Base-by-base conservation (phyloP, 192 early-diverging fungal genomes). In the Backusella tuberculispora region DNA sequence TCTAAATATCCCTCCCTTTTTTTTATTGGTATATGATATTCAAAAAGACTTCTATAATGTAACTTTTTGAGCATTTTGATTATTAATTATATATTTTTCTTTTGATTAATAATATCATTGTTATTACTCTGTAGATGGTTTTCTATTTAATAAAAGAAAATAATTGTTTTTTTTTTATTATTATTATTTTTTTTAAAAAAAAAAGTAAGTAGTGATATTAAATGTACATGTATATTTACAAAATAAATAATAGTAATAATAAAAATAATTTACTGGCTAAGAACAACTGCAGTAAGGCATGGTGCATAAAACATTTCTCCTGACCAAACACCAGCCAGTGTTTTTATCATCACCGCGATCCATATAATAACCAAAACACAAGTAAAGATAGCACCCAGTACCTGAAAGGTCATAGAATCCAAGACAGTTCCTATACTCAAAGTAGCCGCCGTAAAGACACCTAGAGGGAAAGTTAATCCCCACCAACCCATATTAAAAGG, bases 401-500 rank as follows among this genome's bases (percentile, higher is more conserved):
- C 63, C 19, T 44, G 24, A 46, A 74, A 74, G 43, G 64, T 43
- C 40, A 43, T 38, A 24, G 63, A 74, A 45, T 66, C 7, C 26
- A 63, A 74, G 5, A 63, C 42, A 9, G 21, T 14, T 8, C 63
- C 73, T 4, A 74, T 63, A 15, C 41, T 19, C n/a, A 74, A 17
- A 1, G 73, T 74, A 37, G 60, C 63, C 6, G 73, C 19, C 10
- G 80, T 68, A 69, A 81, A 82, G 4, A 82, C 83, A 41, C 86
- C 83, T 2, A 85, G 17, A 0, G 88, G 88, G 76, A 89, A 89
- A 21, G 83, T 87, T 4, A 86, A 78, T 13, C 86, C 86, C 88
- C 88, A 89, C 82, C 85, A 89, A 6, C 88, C 86, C 48, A 88
- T 79, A 71, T 86, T 85, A 53, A 89, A 89, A 1, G 83, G 80